These are phyloP conservation scores for Cornus kousa DNA, from an alignment of 148 eudicot species.

Conservation along the genomic window DNA sequence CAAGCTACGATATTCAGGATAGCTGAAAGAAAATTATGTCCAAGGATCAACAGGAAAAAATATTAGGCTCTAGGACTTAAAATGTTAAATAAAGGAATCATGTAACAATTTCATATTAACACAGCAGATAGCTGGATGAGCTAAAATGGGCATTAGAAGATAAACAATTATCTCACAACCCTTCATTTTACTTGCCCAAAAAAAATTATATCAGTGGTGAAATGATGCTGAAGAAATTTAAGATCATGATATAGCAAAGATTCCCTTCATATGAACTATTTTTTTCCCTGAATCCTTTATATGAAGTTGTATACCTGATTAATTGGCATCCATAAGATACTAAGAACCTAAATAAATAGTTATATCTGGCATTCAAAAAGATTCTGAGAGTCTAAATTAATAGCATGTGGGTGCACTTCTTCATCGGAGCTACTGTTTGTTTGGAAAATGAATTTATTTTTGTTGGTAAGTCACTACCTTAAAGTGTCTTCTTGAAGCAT, in stretches of 20 bases:
- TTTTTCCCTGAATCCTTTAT: not conserved
- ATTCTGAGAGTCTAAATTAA: too few relatives aligned
- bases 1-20: constrained; percentile 58
- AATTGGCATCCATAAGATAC: not conserved
- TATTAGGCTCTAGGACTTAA: not conserved
- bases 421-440: not conserved
- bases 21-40: constrained; percentile 34
- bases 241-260: not conserved
- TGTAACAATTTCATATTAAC: not conserved
- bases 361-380: too few relatives aligned
- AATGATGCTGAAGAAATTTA: not conserved
- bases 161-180: not conserved
- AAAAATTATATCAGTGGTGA: not conserved
- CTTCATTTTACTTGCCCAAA: too few relatives aligned
- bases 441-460: too few relatives aligned
- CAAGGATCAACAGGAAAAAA: not conserved
- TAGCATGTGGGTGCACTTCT: not conserved
- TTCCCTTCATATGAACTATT: not conserved
- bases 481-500: too few relatives aligned
- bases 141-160: not conserved
- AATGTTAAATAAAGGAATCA: not conserved
- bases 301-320: not conserved
- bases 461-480: not conserved
- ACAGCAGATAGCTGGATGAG: not conserved
- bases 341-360: too few relatives aligned